Base-by-base conservation (phyloP, 352 stramenopile genomes). In the Globisporangium paddicum region DNA sequence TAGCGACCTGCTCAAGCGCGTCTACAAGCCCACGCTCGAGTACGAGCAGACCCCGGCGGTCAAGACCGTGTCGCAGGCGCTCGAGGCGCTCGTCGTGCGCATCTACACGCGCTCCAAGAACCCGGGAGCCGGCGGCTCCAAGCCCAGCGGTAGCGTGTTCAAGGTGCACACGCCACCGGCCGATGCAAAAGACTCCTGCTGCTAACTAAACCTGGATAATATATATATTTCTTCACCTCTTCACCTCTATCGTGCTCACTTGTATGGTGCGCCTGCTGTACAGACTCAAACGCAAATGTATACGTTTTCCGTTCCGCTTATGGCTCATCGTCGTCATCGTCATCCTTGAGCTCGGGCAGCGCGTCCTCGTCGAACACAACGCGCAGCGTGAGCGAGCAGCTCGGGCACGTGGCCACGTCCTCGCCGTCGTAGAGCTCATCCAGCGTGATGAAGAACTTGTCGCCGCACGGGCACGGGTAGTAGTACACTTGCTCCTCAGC, bases 381-480 rank as follows among this genome's bases (percentile, higher is more conserved):
- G 58, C 86, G 82, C 63, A 99, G 97, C 25, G 86, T 93, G 25
- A 99, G 80, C 40, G 96, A 99, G 70, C 97, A 99, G 61, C 93
- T 98, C 7, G 90, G 90, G 72, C 96, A 99, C 16, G 90, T 92
- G 34, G 96, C 97, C 70, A 99, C 97, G 75, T 99, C 96, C 71
- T 99, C 96, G 51, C 96, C 96, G 67, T 99, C 93, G 69, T 86
- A 83, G 18, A 94, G 70, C 49, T 95, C 75, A 73, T 96, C 82
- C 28, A 96, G 67, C 26, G 82, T 74, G 65, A 95, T 94, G 67
- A 82, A 90, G 67, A 96, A 96, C 56, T 86, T 88, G 68, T 99
- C 97, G 19, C 97, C 97, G 67, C 97, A 99, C 6, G 97, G 97
- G 77, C 97, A 99, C 26, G 92, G 95, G 67, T 99, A 99, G 60